phyloP scores from a whole-genome alignment of 2,329 filamentous ascomycete species.

The Elsinoe arachidis region DNA sequence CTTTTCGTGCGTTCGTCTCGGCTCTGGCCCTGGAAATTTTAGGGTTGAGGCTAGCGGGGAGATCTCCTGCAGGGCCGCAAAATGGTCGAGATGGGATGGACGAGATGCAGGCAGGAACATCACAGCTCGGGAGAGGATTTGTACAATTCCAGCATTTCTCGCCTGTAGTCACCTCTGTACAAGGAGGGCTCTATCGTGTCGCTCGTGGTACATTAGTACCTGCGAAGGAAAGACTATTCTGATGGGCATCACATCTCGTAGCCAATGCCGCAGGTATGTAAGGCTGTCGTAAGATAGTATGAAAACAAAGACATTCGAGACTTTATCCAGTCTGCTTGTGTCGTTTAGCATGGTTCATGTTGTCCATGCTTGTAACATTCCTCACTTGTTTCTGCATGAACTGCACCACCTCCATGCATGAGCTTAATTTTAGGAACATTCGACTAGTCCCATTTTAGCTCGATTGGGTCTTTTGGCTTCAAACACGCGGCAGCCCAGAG shows the following conservation, averaged over 20 bases:
- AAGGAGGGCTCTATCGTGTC: too few relatives aligned
- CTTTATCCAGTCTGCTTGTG: too few relatives aligned
- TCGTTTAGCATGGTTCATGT: too few relatives aligned
- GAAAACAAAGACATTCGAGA: too few relatives aligned
- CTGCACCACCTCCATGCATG: background rate
- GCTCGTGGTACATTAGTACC: too few relatives aligned
- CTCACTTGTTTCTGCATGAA: too few relatives aligned
- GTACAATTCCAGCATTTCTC: background rate
- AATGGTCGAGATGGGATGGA: background rate
- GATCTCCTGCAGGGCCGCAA: slow-evolving; percentile 6
- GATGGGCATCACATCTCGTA: too few relatives aligned
- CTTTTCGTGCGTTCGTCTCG: slow-evolving; percentile 11
- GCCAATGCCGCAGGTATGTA: too few relatives aligned
- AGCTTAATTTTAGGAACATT: slow-evolving; percentile 3
- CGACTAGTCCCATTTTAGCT: background rate
- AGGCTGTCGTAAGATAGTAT: too few relatives aligned
- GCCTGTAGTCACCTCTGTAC: background rate
- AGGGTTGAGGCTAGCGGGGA: slow-evolving; percentile 10
- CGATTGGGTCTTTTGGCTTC: background rate
- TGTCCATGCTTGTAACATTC: too few relatives aligned
- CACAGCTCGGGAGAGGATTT: background rate
- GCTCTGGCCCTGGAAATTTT: slow-evolving; percentile 7
- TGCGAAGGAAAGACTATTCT: too few relatives aligned
- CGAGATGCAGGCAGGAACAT: too few relatives aligned
- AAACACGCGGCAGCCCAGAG: slow-evolving; percentile 1